Evolutionary conservation across 768 basidiomycete genomes (phyloP).

Genomic region (Mycena sanguinolenta): DNA sequence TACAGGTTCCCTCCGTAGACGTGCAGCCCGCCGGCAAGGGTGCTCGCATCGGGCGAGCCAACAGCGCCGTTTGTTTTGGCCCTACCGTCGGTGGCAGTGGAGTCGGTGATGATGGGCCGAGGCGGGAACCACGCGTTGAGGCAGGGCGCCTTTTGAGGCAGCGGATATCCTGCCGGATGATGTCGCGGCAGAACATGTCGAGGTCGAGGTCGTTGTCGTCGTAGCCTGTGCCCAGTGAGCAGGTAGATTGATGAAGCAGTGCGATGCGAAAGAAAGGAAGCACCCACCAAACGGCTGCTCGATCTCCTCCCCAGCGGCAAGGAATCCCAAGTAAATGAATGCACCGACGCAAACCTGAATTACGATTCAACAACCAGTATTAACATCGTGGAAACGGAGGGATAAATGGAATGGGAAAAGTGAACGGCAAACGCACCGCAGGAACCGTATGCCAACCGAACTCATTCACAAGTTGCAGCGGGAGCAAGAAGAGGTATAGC

Average conservation of each 20-base stretch:
- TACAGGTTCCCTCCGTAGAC: slow-evolving; percentile 33
- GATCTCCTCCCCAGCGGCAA: slow-evolving; percentile 80
- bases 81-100: background rate
- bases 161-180: slow-evolving; percentile 68
- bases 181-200: slow-evolving; percentile 72
- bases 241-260: no score
- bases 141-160: slow-evolving; percentile 63
- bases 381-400: background rate
- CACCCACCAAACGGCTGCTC: slow-evolving; percentile 76
- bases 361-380: background rate
- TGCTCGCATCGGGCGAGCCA: no score
- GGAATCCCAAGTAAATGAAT: slow-evolving; percentile 80
- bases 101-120: background rate
- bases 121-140: slow-evolving; percentile 55
- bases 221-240: slow-evolving; percentile 55
- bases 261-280: background rate
- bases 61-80: no score
- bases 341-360: slow-evolving; percentile 65
- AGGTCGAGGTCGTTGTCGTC: slow-evolving; percentile 80
- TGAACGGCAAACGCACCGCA: slow-evolving; percentile 45
- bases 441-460: slow-evolving; percentile 77
- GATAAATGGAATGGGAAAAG: background rate
- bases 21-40: background rate
- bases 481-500: slow-evolving; percentile 82
- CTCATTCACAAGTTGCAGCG: slow-evolving; percentile 76